Base-by-base conservation (phyloP, 495 filamentous ascomycete genomes). In the Penicillium coffeae region DNA sequence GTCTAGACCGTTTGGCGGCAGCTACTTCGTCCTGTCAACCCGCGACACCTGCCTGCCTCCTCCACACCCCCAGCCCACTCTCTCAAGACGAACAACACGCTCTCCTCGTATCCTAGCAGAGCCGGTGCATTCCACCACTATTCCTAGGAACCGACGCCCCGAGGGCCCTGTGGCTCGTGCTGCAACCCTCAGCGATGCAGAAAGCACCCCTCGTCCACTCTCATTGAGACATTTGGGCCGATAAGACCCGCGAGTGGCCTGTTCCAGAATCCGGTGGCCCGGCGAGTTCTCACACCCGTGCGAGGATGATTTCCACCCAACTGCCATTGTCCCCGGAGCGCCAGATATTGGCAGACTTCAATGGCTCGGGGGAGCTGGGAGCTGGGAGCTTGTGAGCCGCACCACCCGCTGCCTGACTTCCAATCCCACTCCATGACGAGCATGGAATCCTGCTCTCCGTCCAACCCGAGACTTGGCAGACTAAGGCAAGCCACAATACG, bases 251-350 rank as follows among this genome's bases (percentile, higher is more conserved):
- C 58, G 50, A 62, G 59, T 62, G 56, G 58, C 55, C 60, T 55
- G 52, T 56, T 61, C 51, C 42, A 59, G 45, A 63, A 62, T 65
- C 62, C 54, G 64, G 59, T 64, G 59, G 62, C 64, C 59, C 62
- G 51, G 52, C 58, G 51, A 59, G 51, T 55, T 54, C 55, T 62
- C 55, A 60, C 63, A 58, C 52, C 33, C 56, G 58, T 56, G 55
- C 50, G 54, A 64, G 52, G 61, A 63, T 66, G 55, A 49, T 59
- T 54, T 59, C 42, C 42, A n/a, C n/a, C n/a, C n/a, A n/a, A n/a
- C n/a, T n/a, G n/a, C 38, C 49, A 30, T 30, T 30, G 25, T 30
- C 25, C 25, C 25, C 25, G 25, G 25, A 30, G 25, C 25, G 25
- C 10, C 25, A 5, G 25, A 30, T 30, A 30, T 30, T 30, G 25